Evolutionary conservation across 139 green algal genomes (phyloP).

Genomic region (Zygnema circumcarinatum): DNA sequence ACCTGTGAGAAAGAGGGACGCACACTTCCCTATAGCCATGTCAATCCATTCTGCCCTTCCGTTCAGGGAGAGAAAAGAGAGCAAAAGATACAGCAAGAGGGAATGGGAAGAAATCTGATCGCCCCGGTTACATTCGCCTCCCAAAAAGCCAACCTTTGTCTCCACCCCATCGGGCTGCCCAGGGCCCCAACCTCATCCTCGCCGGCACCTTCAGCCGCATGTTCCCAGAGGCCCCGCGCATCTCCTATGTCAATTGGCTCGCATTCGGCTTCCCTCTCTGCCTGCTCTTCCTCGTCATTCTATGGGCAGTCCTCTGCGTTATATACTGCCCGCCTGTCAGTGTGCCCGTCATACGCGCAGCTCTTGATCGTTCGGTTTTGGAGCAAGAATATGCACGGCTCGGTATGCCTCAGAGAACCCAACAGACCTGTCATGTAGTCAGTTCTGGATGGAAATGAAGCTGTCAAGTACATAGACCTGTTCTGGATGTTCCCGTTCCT

Average conservation of each 20-base stretch:
- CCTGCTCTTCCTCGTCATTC: conserved; percentile 13
- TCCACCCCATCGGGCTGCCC: too few relatives aligned
- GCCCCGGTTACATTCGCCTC: too few relatives aligned
- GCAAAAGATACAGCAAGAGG: too few relatives aligned
- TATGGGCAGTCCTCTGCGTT: conserved; percentile 39
- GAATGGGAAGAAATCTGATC: too few relatives aligned
- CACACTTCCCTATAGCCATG: too few relatives aligned
- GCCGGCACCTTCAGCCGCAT: conserved; percentile 14
- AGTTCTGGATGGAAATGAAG: not conserved
- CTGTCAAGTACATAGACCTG: too few relatives aligned
- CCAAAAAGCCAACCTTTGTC: too few relatives aligned
- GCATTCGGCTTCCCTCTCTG: conserved; percentile 39
- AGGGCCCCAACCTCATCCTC: conserved; percentile 49
- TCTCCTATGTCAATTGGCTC: conserved; percentile 43
- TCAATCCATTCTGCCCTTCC: too few relatives aligned
- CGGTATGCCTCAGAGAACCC: conserved; percentile 27
- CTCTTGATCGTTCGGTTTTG: conserved; percentile 21
- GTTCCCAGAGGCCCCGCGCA: conserved; percentile 27
- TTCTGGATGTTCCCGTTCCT: too few relatives aligned
- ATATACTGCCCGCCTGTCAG: conserved; percentile 29
- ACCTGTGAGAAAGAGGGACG: too few relatives aligned
- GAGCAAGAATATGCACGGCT: conserved; percentile 30
- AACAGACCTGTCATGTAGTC: not conserved
- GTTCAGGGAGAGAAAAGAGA: too few relatives aligned
- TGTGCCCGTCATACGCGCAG: not conserved